These are phyloP conservation scores for Acer saccharum DNA, from an alignment of 345 rosid species.

Conservation along the genomic window DNA sequence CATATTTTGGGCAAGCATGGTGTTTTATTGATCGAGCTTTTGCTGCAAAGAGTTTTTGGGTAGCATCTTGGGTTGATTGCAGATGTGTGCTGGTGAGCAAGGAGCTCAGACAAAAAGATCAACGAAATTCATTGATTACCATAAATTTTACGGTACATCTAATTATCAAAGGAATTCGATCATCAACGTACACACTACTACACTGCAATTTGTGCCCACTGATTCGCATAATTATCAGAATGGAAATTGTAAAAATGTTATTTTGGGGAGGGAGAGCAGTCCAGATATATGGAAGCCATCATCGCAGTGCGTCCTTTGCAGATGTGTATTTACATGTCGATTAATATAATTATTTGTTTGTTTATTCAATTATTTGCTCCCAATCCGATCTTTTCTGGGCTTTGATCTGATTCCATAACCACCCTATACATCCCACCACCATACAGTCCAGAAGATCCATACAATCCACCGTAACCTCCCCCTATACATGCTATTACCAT, in stretches of 20 bases:
- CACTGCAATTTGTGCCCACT: background rate
- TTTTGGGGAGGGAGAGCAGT: background rate
- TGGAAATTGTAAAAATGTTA: background rate
- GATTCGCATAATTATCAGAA: background rate
- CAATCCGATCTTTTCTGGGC: too few relatives aligned
- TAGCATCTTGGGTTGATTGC: background rate
- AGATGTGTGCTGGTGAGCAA: background rate
- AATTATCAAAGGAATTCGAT: background rate
- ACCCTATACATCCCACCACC: slow-evolving; percentile 65
- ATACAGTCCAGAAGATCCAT: slow-evolving; percentile 67
- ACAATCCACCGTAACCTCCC: slow-evolving; percentile 87
- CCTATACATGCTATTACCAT: slow-evolving; percentile 68
- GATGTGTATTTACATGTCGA: background rate
- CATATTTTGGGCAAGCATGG: background rate
- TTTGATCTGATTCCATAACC: slow-evolving; percentile 87
- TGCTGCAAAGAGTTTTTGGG: too few relatives aligned
- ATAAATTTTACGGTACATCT: background rate
- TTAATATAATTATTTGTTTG: background rate
- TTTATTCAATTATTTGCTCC: too few relatives aligned
- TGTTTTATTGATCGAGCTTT: background rate
- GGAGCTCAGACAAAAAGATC: background rate
- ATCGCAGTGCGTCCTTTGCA: too few relatives aligned
- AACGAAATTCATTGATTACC: background rate
- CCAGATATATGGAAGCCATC: background rate
- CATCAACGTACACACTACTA: background rate